Conservation (phyloP, 805 yeast genomes). For the Clavispora asparagi region DNA sequence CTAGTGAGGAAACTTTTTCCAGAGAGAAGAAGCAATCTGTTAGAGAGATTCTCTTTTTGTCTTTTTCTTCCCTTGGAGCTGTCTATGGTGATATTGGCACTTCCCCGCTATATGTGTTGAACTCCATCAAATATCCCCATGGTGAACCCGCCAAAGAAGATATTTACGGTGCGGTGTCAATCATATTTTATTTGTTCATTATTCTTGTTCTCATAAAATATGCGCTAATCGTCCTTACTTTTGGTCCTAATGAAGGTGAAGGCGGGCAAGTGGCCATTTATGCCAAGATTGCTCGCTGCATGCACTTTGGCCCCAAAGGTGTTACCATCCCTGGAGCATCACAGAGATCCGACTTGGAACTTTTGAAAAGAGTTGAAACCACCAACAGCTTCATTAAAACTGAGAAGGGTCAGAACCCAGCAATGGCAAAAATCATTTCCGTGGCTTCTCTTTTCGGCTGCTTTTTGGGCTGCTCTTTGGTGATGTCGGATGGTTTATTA, state of each 20-base stretch:
- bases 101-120: constrained; percentile 50
- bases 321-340: constrained; percentile 38
- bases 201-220: constrained; percentile 51
- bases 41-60: constrained; percentile 21
- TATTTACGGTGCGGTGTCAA: constrained; percentile 46
- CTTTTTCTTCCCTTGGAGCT: constrained; percentile 52
- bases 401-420: constrained; percentile 17
- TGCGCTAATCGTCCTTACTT: constrained; percentile 40
- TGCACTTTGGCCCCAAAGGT: constrained; percentile 44
- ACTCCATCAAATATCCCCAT: constrained; percentile 25
- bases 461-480: constrained; percentile 52
- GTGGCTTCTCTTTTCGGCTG: constrained; percentile 33
- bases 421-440: constrained; percentile 25
- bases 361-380: constrained; percentile 35
- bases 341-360: constrained; percentile 23
- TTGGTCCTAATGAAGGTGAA: constrained; percentile 56
- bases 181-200: constrained; percentile 52
- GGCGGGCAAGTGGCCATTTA: constrained; percentile 65
- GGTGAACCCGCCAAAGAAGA: constrained; percentile 33
- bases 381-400: constrained; percentile 19
- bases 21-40: constrained; percentile 10
- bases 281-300: constrained; percentile 47
- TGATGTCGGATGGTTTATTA: constrained; percentile 54
- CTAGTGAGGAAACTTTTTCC: not conserved
- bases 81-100: constrained; percentile 63